Evolutionary conservation across 139 green algal genomes (phyloP), one percentile per base, ranked within the genome.

Genomic region (Chlamydomonas sphaeroides): DNA sequence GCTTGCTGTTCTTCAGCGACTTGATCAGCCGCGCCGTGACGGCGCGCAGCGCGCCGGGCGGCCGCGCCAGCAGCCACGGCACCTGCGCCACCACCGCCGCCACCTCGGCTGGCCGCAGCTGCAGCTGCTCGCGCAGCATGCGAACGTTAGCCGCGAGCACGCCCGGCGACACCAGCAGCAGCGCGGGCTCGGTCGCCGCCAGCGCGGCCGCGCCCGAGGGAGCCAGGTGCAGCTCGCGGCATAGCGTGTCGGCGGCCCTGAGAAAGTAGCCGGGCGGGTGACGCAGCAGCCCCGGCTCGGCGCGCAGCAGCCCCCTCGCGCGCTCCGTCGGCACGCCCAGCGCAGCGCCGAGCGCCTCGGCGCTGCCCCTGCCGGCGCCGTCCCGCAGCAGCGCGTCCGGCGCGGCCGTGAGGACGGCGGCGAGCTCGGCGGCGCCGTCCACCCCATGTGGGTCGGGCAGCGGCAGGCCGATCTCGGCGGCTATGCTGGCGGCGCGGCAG

Each of bases 361-460:
- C 8, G 21, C 38, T 38, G 33, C 28, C 42, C 6, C 20, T 38
- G 39, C 11, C 36, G 32, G 62, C 33, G n/a, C 18, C 32, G n/a
- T 36, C 25, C 11, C 62, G 42, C 42, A 56, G n/a, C 57, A 80
- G 39, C 57, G 42, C 73, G 18, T 80, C 73, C 15, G 73, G 73
- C 30, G 56, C 73, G 28, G 57, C 57, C 38, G n/a, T 28, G 10
- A 69, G 39, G 5, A 33, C 48, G 0, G 14, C 73, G 15, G 57
- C 57, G 28, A 80, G 57, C 30, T 62, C 30, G 35, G 25, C 11
- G 72, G 38, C 56, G 38, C 36, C 72, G 48, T n/a, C n/a, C n/a
- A n/a, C n/a, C n/a, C n/a, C n/a, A n/a, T n/a, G n/a, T n/a, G n/a
- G n/a, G n/a, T n/a, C n/a, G n/a, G n/a, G n/a, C n/a, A 26, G 72